Evolutionary conservation across 345 rosid species (phyloP).

Genomic region (Reutealis trisperma): DNA sequence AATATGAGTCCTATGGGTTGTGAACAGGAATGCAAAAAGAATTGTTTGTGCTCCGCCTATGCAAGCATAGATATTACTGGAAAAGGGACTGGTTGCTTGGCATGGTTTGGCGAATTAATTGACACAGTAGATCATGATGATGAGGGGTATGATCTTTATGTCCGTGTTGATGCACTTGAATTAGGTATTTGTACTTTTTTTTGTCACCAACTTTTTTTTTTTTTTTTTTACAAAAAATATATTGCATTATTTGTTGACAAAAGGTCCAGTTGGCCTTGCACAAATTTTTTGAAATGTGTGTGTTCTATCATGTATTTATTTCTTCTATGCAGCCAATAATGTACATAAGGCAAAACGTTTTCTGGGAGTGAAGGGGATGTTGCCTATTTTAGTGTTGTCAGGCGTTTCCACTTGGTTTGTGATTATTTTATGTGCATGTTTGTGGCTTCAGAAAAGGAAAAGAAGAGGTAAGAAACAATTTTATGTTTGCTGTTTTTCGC

Average conservation of each 20-base stretch:
- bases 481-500: neutral
- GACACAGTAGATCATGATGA: neutral
- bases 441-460: neutral
- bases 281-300: too few relatives aligned
- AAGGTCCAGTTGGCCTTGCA: too few relatives aligned
- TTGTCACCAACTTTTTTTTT: neutral
- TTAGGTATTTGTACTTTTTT: neutral
- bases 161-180: neutral
- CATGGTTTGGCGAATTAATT: neutral
- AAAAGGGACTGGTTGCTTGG: neutral
- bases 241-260: too few relatives aligned
- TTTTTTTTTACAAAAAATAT: too few relatives aligned
- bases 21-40: neutral
- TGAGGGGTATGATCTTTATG: neutral
- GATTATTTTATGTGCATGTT: neutral
- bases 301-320: too few relatives aligned
- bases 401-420: neutral
- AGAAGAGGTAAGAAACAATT: neutral
- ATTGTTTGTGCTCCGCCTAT: neutral
- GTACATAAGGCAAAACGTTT: neutral
- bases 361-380: neutral
- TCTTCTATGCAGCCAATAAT: neutral
- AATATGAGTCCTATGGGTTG: neutral
- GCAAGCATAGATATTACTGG: neutral
- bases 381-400: neutral